Evolutionary conservation across 1,284 basidiomycete species (phyloP), one percentile per base, ranked within the genome.

Genomic region (Moesziomyces globuligerus): DNA sequence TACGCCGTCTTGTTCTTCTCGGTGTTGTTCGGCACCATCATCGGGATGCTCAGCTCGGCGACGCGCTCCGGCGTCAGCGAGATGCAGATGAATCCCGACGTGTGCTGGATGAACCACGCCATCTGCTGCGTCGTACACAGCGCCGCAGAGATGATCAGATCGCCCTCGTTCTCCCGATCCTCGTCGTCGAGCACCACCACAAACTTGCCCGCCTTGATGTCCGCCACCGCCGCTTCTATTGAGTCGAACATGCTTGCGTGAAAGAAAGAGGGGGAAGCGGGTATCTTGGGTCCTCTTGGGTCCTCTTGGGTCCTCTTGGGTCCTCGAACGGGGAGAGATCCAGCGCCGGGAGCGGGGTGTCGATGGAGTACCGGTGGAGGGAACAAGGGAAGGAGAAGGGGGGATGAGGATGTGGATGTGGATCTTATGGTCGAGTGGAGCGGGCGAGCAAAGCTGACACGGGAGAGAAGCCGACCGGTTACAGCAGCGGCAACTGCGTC

Each of bases 71-170:
- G 86, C 0, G 92, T 91, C 1, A 98, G 86, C 7, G 93, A 88
- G 59, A 95, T 88, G 83, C 96, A 98, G 72, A 99, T 91, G 85
- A 92, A 98, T 1, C 96, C 95, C 79, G 59, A 59, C 3, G 76
- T 93, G 84, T 95, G 90, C 81, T 90, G 90, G 83, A 99, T 94
- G 87, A 99, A 92, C 93, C 93, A 99, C 1, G 96, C 96, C 95
- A 99, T 97, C 78, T 95, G 92, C 84, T 96, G 91, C 0, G 92
- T 92, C 20, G 93, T 93, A 71, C 91, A 70, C n/a, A 50, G 62
- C 18, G 70, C 54, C 0, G 79, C 80, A 10, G 80, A 61, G 32
- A 77, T 72, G 68, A 82, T 76, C 15, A 81, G 65, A 45, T 82
- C 80, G 20, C 80, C 80, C 55, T 82, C 80, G 53, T 82, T 82